A percentile compares a stretch with the other conserved stretches of the same genome.
Evolutionary conservation across 768 basidiomycete genomes (phyloP).

Genomic region (Coprinopsis sp.): DNA sequence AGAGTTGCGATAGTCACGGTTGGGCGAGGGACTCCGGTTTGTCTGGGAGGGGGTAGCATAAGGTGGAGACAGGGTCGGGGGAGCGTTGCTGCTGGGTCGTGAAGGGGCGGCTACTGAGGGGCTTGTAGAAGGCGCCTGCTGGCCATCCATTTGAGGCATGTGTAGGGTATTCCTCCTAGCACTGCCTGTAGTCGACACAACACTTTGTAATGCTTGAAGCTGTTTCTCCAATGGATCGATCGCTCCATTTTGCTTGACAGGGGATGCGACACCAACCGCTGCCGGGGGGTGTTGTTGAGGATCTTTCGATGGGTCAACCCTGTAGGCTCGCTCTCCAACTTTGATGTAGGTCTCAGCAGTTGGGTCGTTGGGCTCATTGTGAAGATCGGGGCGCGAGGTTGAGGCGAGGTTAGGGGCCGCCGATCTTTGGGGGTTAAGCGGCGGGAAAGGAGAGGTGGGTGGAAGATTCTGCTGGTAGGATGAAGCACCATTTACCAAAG

Average conservation of each 20-base stretch:
- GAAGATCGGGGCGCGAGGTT: slow-evolving; percentile 38
- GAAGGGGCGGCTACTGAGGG: neutral
- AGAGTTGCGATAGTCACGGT: slow-evolving; percentile 66
- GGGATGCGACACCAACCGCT: slow-evolving; percentile 1
- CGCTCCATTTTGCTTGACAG: slow-evolving; percentile 22
- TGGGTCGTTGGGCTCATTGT: slow-evolving; percentile 60
- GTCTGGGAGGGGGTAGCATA: slow-evolving; percentile 13
- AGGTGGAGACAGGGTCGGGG: slow-evolving; percentile 36
- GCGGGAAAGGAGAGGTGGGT: slow-evolving; percentile 15
- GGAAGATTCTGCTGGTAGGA: slow-evolving; percentile 8
- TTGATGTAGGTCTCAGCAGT: slow-evolving; percentile 64
- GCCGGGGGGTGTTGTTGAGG: slow-evolving; percentile 43
- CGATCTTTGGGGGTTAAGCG: slow-evolving; percentile 20
- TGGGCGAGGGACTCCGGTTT: slow-evolving; percentile 27
- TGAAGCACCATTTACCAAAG: slow-evolving; percentile 8
- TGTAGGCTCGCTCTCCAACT: slow-evolving; percentile 63
- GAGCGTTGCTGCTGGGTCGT: slow-evolving; percentile 18
- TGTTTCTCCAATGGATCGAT: slow-evolving; percentile 66
- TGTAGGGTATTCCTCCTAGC: slow-evolving; percentile 42
- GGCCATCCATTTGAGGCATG: slow-evolving; percentile 21
- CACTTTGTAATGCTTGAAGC: slow-evolving; percentile 54
- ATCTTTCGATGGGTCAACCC: slow-evolving; percentile 59
- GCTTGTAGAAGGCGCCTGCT: slow-evolving; percentile 6
- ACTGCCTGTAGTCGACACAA: slow-evolving; percentile 41
- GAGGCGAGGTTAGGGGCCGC: slow-evolving; percentile 20